Evolutionary conservation across 257 asterid species (phyloP), one percentile per base, ranked within the genome.

Genomic region (Salvia miltiorrhiza): DNA sequence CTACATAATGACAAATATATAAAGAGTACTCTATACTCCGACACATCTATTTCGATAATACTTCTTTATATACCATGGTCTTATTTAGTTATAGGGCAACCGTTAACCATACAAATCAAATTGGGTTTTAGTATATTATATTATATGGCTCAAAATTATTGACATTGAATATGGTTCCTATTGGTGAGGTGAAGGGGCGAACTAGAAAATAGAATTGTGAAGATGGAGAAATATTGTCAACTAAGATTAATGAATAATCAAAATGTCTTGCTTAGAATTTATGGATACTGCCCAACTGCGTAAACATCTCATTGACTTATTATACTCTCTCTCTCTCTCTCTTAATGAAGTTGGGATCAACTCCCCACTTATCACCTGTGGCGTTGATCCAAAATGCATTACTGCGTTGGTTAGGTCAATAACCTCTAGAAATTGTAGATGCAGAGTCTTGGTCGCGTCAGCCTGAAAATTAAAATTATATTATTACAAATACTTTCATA

Each of bases 211-310:
- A 24, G n/a, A 35, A 8, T 45, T 23, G 69, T 70, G 53, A 64
- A 57, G 71, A 23, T 47, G 63, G 40, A 64, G 21, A 55, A 19
- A 70, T 3, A 21, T 53, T 43, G 75, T 77, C 81, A 62, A 72
- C 72, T 47, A 7, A 47, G 55, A 70, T 65, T n/a, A 63, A 20
- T 67, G 65, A 60, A 37, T 40, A 57, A 21, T 59, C 37, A 1
- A 58, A 61, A 49, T 44, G n/a, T 19, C 21, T 32, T 64, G 58
- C 24, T 20, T 49, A 23, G 9, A 49, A 72, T 77, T 71, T 71
- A 77, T 66, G 67, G 73, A 28, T 69, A 39, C 64, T 24, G 24
- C 48, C 54, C 61, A 66, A 61, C 75, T 43, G 7, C 10, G 20
- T 3, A 33, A 24, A 53, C 49, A 28, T 26, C 14, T 21, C 65